These are phyloP conservation scores for Solanum dulcamara DNA, from an alignment of 257 asterid genomes.

Conservation along the genomic window DNA sequence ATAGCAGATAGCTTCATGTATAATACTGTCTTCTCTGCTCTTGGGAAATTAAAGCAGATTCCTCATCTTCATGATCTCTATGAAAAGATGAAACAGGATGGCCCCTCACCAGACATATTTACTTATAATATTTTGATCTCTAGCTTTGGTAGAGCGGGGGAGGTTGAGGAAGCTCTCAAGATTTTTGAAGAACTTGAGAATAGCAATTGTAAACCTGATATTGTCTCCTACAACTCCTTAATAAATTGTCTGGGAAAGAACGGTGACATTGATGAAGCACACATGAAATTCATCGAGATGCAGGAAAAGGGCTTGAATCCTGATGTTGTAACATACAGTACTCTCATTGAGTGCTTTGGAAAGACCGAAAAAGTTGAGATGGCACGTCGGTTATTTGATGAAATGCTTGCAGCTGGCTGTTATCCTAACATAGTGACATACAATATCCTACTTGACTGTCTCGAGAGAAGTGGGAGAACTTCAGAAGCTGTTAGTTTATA, in stretches of 20 bases:
- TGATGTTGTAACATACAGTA: constrained; percentile 88
- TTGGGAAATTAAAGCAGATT: constrained; percentile 60
- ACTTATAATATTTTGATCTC: constrained; percentile 85
- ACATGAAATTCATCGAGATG: constrained; percentile 81
- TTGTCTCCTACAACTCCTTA: constrained; percentile 75
- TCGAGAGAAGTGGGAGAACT: constrained; percentile 82
- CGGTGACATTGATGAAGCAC: constrained; percentile 89
- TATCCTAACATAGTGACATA: constrained; percentile 80
- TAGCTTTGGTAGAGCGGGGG: constrained; percentile 74
- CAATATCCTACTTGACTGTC: constrained; percentile 82
- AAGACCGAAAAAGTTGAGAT: constrained; percentile 80
- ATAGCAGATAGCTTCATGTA: constrained; percentile 71
- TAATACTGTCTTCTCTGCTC: constrained; percentile 69
- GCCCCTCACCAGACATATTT: constrained; percentile 68
- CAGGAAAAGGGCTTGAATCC: constrained; percentile 83
- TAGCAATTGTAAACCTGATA: constrained; percentile 61
- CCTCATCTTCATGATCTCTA: constrained; percentile 57
- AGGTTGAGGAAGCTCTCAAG: constrained; percentile 64
- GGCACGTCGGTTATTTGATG: constrained; percentile 65
- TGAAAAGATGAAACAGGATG: constrained; percentile 69
- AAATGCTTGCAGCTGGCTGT: constrained; percentile 83
- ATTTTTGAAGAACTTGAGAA: constrained; percentile 84
- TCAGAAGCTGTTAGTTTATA: constrained; percentile 81
- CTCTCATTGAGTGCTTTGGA: constrained; percentile 89
- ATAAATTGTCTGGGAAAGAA: constrained; percentile 85